These are phyloP conservation scores for Scutellaria minor DNA, from an alignment of 257 asterid genomes.

Conservation along the genomic window DNA sequence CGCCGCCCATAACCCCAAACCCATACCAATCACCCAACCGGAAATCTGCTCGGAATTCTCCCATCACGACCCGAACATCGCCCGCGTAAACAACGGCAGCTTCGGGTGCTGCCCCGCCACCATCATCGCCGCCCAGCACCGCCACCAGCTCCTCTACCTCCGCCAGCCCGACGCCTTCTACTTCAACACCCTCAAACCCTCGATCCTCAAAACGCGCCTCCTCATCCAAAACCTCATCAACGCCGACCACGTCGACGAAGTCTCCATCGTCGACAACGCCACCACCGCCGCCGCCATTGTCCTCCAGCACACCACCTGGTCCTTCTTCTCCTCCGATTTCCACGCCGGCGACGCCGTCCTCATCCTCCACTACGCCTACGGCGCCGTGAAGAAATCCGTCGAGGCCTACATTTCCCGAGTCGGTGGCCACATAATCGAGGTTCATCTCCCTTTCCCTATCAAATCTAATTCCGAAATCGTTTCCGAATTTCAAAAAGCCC, in stretches of 20 bases:
- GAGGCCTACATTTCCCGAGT: constrained; percentile 82
- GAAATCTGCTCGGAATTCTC: constrained; percentile 72
- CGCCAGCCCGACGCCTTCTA: constrained; percentile 80
- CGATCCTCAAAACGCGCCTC: constrained; percentile 59
- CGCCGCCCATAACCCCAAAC: constrained; percentile 20
- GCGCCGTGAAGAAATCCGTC: constrained; percentile 82
- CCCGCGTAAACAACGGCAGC: constrained; percentile 93
- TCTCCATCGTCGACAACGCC: constrained; percentile 90
- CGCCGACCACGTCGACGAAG: constrained; percentile 73
- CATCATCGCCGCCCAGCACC: constrained; percentile 71
- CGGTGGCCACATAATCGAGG: constrained; percentile 85
- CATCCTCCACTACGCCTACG: constrained; percentile 83
- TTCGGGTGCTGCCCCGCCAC: constrained; percentile 88
- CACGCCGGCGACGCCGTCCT: constrained; percentile 66
- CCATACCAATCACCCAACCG: constrained; percentile 34
- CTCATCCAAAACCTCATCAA: constrained; percentile 63
- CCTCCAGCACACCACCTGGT: constrained; percentile 73
- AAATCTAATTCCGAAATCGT: constrained; percentile 60
- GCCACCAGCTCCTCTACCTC: constrained; percentile 73
- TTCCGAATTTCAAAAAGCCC: constrained; percentile 60
- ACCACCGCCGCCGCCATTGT: constrained; percentile 89
- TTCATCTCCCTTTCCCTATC: constrained; percentile 75
- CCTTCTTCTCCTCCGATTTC: constrained; percentile 55
- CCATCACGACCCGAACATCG: constrained; percentile 70
- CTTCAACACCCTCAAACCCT: constrained; percentile 69